Evolutionary conservation across 192 early-diverging fungal genomes (phyloP).

Genomic region (Anaeromyces robustus): DNA sequence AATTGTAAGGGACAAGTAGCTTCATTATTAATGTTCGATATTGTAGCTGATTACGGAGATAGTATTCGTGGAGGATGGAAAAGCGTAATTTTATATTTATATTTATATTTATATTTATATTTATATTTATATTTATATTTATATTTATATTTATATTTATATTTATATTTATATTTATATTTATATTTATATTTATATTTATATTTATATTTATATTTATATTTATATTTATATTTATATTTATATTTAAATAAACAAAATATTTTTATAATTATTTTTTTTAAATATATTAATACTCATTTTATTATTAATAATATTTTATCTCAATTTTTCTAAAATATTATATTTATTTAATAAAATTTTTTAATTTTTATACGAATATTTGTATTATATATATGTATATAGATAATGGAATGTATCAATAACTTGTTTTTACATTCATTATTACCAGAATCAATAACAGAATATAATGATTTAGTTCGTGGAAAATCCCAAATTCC

Average conservation of each 20-base stretch:
- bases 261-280: no score
- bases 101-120: constrained; percentile 7
- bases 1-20: constrained; percentile 83
- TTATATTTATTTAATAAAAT: no score
- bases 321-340: no score
- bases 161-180: no score
- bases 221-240: no score
- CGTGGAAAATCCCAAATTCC: constrained; percentile 49
- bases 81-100: constrained; percentile 27
- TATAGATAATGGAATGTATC: constrained; percentile 46
- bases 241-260: no score
- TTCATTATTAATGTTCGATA: constrained; percentile 68
- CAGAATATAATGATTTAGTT: constrained; percentile 60
- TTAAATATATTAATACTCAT: no score
- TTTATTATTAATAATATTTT: no score
- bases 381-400: no score
- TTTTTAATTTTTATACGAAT: no score
- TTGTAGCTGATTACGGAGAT: constrained; percentile 50
- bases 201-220: no score
- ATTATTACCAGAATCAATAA: constrained; percentile 45
- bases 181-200: no score
- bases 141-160: not conserved
- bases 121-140: constrained; percentile 1
- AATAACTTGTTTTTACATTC: constrained; percentile 67
- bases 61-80: constrained; percentile 54